Evolutionary conservation across 2,329 filamentous ascomycete species (phyloP).

Genomic region (Colletotrichum phormii): DNA sequence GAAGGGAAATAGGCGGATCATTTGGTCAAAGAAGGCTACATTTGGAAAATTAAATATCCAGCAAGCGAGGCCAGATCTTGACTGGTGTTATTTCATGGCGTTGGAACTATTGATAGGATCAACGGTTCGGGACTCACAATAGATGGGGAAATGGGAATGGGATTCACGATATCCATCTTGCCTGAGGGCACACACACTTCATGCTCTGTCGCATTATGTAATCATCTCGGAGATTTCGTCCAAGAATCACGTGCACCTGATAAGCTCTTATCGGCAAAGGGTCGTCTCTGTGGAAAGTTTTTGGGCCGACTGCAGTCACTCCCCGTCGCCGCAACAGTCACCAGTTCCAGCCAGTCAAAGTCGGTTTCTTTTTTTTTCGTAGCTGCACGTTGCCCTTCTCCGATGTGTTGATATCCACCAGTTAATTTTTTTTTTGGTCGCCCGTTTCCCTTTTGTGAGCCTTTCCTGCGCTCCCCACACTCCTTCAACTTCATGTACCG

Average conservation of each 20-base stretch:
- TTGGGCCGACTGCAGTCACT: constrained; percentile 19
- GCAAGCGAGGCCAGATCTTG: not conserved
- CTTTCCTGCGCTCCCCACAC: constrained; percentile 23
- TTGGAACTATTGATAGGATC: no score
- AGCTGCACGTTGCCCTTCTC: constrained; percentile 1
- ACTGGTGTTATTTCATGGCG: no score
- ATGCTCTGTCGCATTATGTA: not conserved
- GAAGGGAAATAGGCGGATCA: not conserved
- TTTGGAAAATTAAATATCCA: not conserved
- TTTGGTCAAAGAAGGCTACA: not conserved
- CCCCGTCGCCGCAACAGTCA: constrained; percentile 11
- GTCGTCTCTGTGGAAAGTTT: not conserved
- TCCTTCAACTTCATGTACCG: constrained; percentile 27
- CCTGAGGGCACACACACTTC: no score
- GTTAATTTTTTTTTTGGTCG: not conserved
- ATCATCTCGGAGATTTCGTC: not conserved
- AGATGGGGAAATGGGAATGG: not conserved
- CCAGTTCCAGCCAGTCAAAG: constrained; percentile 13
- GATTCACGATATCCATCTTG: not conserved
- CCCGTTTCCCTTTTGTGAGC: constrained; percentile 4
- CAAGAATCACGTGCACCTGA: not conserved
- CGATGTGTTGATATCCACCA: constrained; percentile 35
- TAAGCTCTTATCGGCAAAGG: constrained; percentile 23
- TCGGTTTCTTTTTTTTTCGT: not conserved
- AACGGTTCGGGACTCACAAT: not conserved